Base-by-base conservation (phyloP, 352 stramenopile genomes). In the Pythium scleroteichum region DNA sequence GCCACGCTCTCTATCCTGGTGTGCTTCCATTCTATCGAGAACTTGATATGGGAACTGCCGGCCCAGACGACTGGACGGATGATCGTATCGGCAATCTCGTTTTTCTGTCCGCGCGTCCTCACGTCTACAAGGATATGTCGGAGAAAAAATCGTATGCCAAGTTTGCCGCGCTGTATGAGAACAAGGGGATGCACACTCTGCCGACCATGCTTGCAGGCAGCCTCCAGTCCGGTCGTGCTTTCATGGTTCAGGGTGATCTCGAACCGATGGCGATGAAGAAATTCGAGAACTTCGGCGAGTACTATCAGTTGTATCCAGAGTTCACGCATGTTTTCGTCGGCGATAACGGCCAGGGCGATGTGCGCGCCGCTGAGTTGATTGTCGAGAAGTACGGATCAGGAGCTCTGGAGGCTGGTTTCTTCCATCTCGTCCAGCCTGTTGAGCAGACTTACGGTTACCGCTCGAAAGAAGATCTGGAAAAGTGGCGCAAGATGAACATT, bases 71-170 rank as follows among this genome's bases (percentile, higher is more conserved):
- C 53, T 97, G 90, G 79, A 92, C 81, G 14, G 75, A 87, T 55
- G 87, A 80, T 68, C 89, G 85, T 27, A 77, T 98, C 0, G 97
- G 97, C 26, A 99, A 99, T 69, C 78, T 99, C 17, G 97, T 98
- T 5, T 99, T 99, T 69, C 74, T 99, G 6, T 98, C 92, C 1
- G 97, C 97, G n/a, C 78, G 97, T 33, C 97, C 97, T 6, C 97
- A 99, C 71, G 88, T 99, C 48, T 99, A 99, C 82, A 99, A 99
- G 73, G 97, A 99, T 70, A 78, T 99, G 51, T 98, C 93, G 27
- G 97, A 99, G 69, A 98, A 98, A 62, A 94, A 97, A 29, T 98
- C 96, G 53, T 99, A 98, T 74, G 84, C 84, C 22, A 99, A 99
- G 56, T 99, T 99, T 77, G 85, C 96, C 44, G 95, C 90, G 27